Evolutionary conservation across 2,329 filamentous ascomycete species (phyloP).

Genomic region (Cordyceps tenuipes): DNA sequence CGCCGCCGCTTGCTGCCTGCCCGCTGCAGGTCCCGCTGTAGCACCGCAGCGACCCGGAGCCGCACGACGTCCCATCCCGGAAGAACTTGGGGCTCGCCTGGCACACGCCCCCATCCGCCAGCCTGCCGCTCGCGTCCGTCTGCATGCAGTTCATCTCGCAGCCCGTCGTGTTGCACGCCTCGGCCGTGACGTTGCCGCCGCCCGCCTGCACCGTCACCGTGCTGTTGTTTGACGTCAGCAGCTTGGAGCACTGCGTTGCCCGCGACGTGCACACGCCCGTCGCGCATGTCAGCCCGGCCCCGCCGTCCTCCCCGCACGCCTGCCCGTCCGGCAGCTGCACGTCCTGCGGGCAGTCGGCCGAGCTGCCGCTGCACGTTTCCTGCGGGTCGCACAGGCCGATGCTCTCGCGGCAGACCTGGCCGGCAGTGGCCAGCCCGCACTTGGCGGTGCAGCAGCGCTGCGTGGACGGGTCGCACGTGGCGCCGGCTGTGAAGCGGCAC

Average conservation of each 20-base stretch:
- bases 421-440: conserved; percentile 56
- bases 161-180: conserved; percentile 44
- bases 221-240: conserved; percentile 65
- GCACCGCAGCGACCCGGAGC: conserved; percentile 59
- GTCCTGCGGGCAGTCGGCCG: conserved; percentile 62
- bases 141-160: conserved; percentile 14
- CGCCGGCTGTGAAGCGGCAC: conserved; percentile 63
- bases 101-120: conserved; percentile 2
- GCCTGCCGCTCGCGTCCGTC: not conserved
- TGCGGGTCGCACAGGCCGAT: conserved; percentile 69
- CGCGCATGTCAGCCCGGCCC: conserved; percentile 61
- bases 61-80: conserved; percentile 72
- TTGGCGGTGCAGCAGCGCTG: conserved; percentile 59
- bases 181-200: conserved; percentile 46
- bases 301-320: conserved; percentile 50
- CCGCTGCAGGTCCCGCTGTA: conserved; percentile 43
- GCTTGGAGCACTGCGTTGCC: conserved; percentile 70
- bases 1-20: not conserved
- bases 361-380: conserved; percentile 64
- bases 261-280: conserved; percentile 81
- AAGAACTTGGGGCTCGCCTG: conserved; percentile 55
- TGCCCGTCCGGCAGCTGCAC: conserved; percentile 54
- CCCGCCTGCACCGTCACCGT: conserved; percentile 70
- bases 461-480: conserved; percentile 65
- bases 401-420: conserved; percentile 63